Conservation (phyloP, 2,329 filamentous ascomycete species). For the Scedosporium minutisporum region DNA sequence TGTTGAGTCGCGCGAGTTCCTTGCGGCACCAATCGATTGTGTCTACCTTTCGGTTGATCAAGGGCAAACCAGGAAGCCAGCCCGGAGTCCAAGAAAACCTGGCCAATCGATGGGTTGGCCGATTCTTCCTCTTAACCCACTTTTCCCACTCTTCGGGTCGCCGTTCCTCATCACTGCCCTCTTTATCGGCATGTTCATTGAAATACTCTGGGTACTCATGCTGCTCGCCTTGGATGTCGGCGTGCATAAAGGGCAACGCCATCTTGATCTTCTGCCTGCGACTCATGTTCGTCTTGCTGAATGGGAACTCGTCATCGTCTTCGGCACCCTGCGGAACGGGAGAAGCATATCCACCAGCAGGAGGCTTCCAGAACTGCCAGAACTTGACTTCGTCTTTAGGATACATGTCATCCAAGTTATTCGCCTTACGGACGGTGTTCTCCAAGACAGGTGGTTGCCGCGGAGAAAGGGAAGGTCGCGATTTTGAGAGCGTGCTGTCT, state of each 20-base stretch:
- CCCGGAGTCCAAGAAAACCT: slow-evolving; percentile 39
- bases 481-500: neutral
- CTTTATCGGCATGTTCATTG: slow-evolving; percentile 39
- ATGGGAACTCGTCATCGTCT: slow-evolving; percentile 21
- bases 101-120: slow-evolving; percentile 74
- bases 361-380: slow-evolving; percentile 58
- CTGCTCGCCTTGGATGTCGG: slow-evolving; percentile 26
- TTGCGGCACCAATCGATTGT: slow-evolving; percentile 86
- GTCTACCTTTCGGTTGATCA: slow-evolving; percentile 84
- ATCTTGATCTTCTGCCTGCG: slow-evolving; percentile 41
- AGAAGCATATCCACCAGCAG: slow-evolving; percentile 49
- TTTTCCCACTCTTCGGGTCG: slow-evolving; percentile 67
- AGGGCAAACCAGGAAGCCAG: slow-evolving; percentile 71
- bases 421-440: slow-evolving; percentile 44
- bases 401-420: slow-evolving; percentile 40
- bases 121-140: slow-evolving; percentile 71
- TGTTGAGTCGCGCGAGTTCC: slow-evolving; percentile 76
- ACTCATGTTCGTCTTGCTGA: slow-evolving; percentile 27
- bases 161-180: slow-evolving; percentile 48
- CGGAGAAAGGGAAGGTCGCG: neutral
- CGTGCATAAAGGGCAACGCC: slow-evolving; percentile 38
- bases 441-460: slow-evolving; percentile 14
- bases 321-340: slow-evolving; percentile 50
- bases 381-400: slow-evolving; percentile 36
- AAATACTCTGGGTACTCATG: slow-evolving; percentile 44